phyloP scores from a whole-genome alignment of 2,329 filamentous ascomycete species.

The Venturia nashicola region DNA sequence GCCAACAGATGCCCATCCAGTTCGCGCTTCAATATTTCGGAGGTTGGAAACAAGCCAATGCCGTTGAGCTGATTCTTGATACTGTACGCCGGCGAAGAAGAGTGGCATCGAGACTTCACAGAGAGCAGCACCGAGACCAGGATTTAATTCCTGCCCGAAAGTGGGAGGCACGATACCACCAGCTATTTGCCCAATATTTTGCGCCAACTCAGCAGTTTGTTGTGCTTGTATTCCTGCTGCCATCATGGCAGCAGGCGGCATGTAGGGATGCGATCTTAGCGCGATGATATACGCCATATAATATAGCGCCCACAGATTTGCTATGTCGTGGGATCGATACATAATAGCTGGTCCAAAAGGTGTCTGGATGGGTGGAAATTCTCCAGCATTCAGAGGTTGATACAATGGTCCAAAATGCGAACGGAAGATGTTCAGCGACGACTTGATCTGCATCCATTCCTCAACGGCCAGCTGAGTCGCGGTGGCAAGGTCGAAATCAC shows the following conservation, averaged over 20 bases:
- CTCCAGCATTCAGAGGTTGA: conserved; percentile 59
- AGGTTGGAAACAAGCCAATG: conserved; percentile 66
- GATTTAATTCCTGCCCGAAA: conserved; percentile 47
- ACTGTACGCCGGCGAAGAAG: conserved; percentile 81
- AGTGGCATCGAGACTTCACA: conserved; percentile 72
- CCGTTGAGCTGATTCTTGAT: conserved; percentile 57
- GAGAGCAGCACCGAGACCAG: conserved; percentile 65
- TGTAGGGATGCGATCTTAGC: conserved; percentile 71
- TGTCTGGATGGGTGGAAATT: conserved; percentile 46
- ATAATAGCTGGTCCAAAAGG: conserved; percentile 74
- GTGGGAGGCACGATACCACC: conserved; percentile 48
- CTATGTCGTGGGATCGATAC: conserved; percentile 79
- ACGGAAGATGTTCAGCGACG: conserved; percentile 57
- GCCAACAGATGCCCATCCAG: conserved; percentile 75
- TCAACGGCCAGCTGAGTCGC: conserved; percentile 56
- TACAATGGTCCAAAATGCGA: conserved; percentile 62
- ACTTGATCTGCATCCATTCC: conserved; percentile 68
- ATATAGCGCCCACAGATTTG: conserved; percentile 76
- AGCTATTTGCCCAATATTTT: conserved; percentile 66
- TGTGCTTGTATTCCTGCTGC: conserved; percentile 67
- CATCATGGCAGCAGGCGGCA: conserved; percentile 84
- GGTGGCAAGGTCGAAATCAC: conserved; percentile 45
- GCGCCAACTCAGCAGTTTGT: conserved; percentile 59
- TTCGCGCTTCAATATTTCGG: conserved; percentile 63
- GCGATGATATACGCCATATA: conserved; percentile 76